A percentile compares a stretch with the other conserved stretches of the same genome.
Conservation (phyloP, 306 rosid species). For the Gillenia trifoliata region DNA sequence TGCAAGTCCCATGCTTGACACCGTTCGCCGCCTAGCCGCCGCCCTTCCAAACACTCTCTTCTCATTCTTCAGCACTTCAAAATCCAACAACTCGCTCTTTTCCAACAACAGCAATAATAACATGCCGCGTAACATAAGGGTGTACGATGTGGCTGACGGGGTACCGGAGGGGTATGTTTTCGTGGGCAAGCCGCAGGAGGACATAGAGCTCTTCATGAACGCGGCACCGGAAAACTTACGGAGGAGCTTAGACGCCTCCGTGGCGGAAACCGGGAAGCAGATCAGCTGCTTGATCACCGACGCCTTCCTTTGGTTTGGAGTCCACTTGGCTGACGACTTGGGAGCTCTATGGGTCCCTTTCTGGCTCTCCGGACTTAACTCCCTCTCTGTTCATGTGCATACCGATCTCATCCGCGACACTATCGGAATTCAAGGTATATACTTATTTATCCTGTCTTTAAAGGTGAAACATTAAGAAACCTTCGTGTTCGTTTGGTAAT, state of each 20-base stretch:
- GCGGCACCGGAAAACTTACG: slow-evolving; percentile 13
- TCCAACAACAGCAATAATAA: neutral
- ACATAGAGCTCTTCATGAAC: slow-evolving; percentile 21
- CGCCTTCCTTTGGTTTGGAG: slow-evolving; percentile 27
- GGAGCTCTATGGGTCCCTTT: slow-evolving; percentile 17
- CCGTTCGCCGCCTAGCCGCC: slow-evolving; percentile 10
- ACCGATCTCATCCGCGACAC: slow-evolving; percentile 19
- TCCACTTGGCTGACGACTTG: slow-evolving; percentile 13
- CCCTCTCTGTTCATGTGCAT: slow-evolving; percentile 17
- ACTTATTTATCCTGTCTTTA: neutral
- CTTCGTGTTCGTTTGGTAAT: too few relatives aligned
- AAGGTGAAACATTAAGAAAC: too few relatives aligned
- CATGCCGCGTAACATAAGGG: neutral
- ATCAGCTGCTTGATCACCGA: slow-evolving; percentile 24
- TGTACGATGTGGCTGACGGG: slow-evolving; percentile 11
- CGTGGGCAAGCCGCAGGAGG: slow-evolving; percentile 13
- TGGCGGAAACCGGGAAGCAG: slow-evolving; percentile 7
- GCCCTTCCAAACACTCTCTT: slow-evolving; percentile 10
- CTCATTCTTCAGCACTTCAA: slow-evolving; percentile 25
- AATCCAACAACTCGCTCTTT: slow-evolving; percentile 9
- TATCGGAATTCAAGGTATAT: neutral
- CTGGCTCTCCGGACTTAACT: slow-evolving; percentile 23
- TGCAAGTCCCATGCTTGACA: slow-evolving; percentile 13
- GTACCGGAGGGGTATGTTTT: slow-evolving; percentile 21
- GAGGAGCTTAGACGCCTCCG: slow-evolving; percentile 5